Evolutionary conservation across 2,329 filamentous ascomycete species (phyloP), one percentile per base, ranked within the genome.

Genomic region (Chrysosporium keratinophilum): DNA sequence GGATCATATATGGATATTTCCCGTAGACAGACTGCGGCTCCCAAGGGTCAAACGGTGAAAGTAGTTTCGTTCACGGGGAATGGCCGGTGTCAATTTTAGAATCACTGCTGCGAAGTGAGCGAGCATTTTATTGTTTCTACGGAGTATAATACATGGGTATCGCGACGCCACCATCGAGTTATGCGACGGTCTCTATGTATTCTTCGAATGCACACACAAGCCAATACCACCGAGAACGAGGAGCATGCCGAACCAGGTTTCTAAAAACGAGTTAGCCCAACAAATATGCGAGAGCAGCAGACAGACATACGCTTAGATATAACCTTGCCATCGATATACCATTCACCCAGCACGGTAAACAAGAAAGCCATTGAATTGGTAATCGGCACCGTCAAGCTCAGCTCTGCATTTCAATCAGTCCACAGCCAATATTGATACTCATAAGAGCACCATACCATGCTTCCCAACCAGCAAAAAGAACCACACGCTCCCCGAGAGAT

Each of bases 321-420:
- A 1, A 90, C 85, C 68, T 96, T 97, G 57, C 82, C 82, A 63
- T 96, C 91, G 0, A 91, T 88, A 76, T 85, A 94, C 89, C 90
- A 97, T 62, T 97, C 91, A 0, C 90, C 91, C 11, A 96, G 65
- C 1, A 96, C 90, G 0, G 91, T 97, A 65, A 96, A 97, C n/a
- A 97, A 71, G 62, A 97, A 97, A 0, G 91, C 91, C 64, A 95
- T 73, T 0, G 89, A 95, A 65, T 97, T 97, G 1, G 91, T 90
- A 58, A 97, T 93, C 1, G 91, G 91, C 0, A 97, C 90, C 1
- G 90, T 96, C 58, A 97, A 75, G 65, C 89, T 95, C 61, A 97
- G 67, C 69, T 97, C 91, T 93, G 61, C 3, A 50, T 7, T 15
- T 5, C 5, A 41, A 12, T 17, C 46, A 52, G 35, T 31, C 31